A percentile compares a stretch with the other conserved stretches of the same genome.
phyloP scores from a whole-genome alignment of 2,329 filamentous ascomycete genomes.

The Elsinoe ampelina region DNA sequence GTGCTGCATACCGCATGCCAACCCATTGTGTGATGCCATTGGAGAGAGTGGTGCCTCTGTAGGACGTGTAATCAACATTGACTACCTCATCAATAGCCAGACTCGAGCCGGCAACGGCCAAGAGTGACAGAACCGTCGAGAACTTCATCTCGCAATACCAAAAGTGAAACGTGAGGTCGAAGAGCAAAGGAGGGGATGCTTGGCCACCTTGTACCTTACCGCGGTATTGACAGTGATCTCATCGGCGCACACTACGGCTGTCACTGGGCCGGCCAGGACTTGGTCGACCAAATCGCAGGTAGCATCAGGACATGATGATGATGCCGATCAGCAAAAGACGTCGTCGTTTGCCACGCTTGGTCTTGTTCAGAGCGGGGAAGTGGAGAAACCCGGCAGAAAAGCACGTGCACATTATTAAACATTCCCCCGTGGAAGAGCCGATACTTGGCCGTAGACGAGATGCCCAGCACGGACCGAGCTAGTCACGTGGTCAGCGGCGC shows the following conservation, averaged over 20 bases:
- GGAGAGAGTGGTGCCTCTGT: conserved; percentile 46
- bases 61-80: conserved; percentile 57
- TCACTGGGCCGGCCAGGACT: background rate
- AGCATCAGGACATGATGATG: background rate
- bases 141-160: background rate
- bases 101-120: background rate
- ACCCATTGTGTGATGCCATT: conserved; percentile 62
- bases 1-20: conserved; percentile 63
- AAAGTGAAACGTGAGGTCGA: background rate
- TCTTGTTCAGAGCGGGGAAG: conserved; percentile 6
- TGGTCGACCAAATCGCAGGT: background rate
- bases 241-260: background rate
- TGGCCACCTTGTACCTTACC: background rate
- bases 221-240: background rate
- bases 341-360: background rate
- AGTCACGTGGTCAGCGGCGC: background rate
- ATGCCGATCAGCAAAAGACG: conserved; percentile 1
- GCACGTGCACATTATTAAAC: background rate
- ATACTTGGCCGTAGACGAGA: no score
- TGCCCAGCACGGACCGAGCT: no score
- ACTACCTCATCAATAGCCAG: conserved; percentile 38
- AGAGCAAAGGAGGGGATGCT: background rate
- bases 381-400: background rate
- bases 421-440: background rate
- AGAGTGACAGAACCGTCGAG: background rate